A percentile compares a stretch with the other conserved stretches of the same genome.
phyloP scores from a whole-genome alignment of 192 early-diverging fungal genomes.

The Borealophlyctis nickersoniae region DNA sequence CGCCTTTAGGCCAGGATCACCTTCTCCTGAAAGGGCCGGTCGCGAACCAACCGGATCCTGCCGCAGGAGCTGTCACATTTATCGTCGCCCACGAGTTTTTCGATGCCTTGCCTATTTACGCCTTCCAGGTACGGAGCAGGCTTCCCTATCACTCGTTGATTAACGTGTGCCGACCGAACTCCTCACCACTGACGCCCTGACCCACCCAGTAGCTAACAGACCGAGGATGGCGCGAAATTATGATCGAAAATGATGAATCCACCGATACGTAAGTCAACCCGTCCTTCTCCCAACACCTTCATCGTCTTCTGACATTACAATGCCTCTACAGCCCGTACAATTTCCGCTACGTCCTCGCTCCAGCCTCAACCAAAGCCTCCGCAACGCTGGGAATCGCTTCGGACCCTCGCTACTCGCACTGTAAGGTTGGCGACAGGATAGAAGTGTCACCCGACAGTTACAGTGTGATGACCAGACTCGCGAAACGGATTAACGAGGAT shows the following conservation, averaged over 20 bases:
- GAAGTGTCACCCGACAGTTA: constrained; percentile 84
- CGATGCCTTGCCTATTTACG: constrained; percentile 90
- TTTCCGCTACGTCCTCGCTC: constrained; percentile 72
- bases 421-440: constrained; percentile 70
- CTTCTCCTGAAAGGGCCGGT: no score
- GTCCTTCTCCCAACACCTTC: no score
- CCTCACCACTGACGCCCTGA: constrained; percentile 17
- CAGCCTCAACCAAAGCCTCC: constrained; percentile 54
- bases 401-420: constrained; percentile 36
- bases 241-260: constrained; percentile 79
- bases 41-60: no score
- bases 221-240: constrained; percentile 85
- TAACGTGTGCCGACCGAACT: neutral
- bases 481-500: constrained; percentile 61
- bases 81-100: constrained; percentile 96
- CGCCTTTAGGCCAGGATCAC: no score
- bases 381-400: constrained; percentile 5
- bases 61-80: no score
- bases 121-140: constrained; percentile 58
- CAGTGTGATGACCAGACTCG: constrained; percentile 61
- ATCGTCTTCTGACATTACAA: no score
- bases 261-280: constrained; percentile 35
- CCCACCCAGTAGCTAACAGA: constrained; percentile 47
- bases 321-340: constrained; percentile 65
- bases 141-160: neutral